Percentiles rank a stretch among this genome's conserved stretches.
Conservation (phyloP, 2,329 filamentous ascomycete genomes). For the Penicillium sp. region DNA sequence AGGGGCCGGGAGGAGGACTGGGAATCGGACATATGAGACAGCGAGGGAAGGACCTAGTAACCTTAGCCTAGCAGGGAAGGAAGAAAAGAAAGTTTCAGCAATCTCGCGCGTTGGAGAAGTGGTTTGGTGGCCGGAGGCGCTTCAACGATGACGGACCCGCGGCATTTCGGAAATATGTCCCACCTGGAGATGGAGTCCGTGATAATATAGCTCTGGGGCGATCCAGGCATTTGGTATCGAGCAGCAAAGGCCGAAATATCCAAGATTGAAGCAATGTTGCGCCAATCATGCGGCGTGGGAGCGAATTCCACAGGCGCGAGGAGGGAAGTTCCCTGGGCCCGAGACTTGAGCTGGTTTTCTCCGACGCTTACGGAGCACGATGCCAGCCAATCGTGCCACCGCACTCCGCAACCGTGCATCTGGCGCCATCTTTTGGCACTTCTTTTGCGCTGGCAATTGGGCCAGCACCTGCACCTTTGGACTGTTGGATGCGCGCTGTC, state of each 20-base stretch:
- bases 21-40: constrained; percentile 25
- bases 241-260: not conserved
- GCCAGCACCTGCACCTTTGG: too few species aligned
- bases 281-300: not conserved
- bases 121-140: too few species aligned
- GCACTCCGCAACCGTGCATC: not conserved
- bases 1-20: constrained; percentile 22
- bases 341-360: not conserved
- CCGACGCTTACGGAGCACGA: not conserved
- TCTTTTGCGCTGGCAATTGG: too few species aligned
- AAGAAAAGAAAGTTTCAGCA: not conserved
- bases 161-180: constrained; percentile 7
- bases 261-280: not conserved
- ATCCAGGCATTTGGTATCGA: not conserved
- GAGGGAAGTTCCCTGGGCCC: not conserved
- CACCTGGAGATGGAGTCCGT: not conserved
- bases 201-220: not conserved
- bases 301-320: not conserved
- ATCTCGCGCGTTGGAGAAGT: not conserved
- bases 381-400: not conserved
- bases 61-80: not conserved
- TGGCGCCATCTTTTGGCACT: too few species aligned
- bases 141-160: not conserved
- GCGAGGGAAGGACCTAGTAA: not conserved
- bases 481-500: not conserved